Evolutionary conservation across 2,329 filamentous ascomycete species (phyloP), one percentile per base, ranked within the genome.

Genomic region (Metarhizium anisopliae): DNA sequence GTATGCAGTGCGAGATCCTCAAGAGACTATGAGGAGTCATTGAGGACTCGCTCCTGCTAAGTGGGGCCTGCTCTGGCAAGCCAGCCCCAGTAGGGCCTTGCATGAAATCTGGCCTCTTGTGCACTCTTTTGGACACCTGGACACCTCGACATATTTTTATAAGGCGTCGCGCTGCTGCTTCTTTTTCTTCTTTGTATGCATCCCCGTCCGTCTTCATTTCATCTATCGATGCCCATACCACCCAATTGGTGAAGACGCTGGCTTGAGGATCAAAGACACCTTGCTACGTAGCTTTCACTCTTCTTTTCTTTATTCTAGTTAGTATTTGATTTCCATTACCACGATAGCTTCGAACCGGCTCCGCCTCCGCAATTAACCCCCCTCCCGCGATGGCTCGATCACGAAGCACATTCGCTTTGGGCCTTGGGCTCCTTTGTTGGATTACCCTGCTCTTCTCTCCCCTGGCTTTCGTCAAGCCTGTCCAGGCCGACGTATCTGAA

Each of bases 351-450:
- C 35, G 11, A 30, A 42, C 18, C 25, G 58, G 58, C 51, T 55
- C 60, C 61, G 58, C 61, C 63, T 57, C 54, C 59, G 53, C 58
- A 56, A 52, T 57, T 51, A 56, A 56, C 56, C 60, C 57, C 57
- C 55, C 55, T 20, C n/a, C 59, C 66, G 68, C 66, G 63, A 80
- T 80, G 77, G 75, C 77, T 74, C 73, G 74, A 68, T 85, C 84
- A 70, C 76, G 81, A 78, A 79, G 82, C 78, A 79, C 83, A 76
- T 78, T 87, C 82, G 81, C 84, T 81, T 72, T 92, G 78, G 78
- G 86, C 85, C 79, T 96, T 81, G 91, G 90, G 83, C 77, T 94
- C 71, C 79, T 96, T 74, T 86, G 92, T 77, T 96, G 96, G 80
- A 87, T 96, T 67, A 84, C 90, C 70, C 84, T 96, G 62, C 84